Conservation (phyloP, 2,329 filamentous ascomycete species). For the Clarireedia sp. region DNA sequence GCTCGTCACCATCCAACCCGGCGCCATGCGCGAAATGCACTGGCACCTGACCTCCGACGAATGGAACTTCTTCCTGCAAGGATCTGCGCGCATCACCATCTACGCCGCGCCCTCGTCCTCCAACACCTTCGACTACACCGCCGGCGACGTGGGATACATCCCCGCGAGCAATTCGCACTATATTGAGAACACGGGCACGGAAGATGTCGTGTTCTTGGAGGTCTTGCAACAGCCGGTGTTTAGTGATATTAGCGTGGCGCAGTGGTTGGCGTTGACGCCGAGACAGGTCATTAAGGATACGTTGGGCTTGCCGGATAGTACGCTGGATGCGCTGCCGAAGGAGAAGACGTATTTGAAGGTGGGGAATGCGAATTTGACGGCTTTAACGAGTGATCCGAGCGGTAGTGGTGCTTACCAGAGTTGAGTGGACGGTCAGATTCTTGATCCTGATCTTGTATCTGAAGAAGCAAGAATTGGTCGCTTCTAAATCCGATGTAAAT, state of each 20-base stretch:
- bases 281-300: constrained; percentile 21
- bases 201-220: constrained; percentile 52
- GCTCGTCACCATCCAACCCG: constrained; percentile 49
- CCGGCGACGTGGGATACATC: constrained; percentile 48
- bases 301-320: constrained; percentile 30
- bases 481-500: too few species aligned
- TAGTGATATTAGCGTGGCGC: constrained; percentile 45
- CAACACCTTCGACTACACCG: constrained; percentile 38
- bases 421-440: not conserved
- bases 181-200: constrained; percentile 51
- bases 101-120: constrained; percentile 26
- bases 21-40: constrained; percentile 58
- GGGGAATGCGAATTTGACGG: constrained; percentile 30
- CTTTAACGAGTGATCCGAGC: constrained; percentile 16
- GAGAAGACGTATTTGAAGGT: constrained; percentile 37
- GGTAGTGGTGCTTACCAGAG: constrained; percentile 17
- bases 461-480: not conserved
- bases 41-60: constrained; percentile 42
- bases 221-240: constrained; percentile 41
- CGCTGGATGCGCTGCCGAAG: constrained; percentile 33
- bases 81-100: constrained; percentile 9
- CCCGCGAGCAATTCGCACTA: constrained; percentile 49
- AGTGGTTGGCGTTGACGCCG: constrained; percentile 45
- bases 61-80: not conserved
- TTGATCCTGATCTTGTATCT: not conserved